Evolutionary conservation across 352 stramenopile genomes (phyloP).

Genomic region (Globisporangium uncinulatum): DNA sequence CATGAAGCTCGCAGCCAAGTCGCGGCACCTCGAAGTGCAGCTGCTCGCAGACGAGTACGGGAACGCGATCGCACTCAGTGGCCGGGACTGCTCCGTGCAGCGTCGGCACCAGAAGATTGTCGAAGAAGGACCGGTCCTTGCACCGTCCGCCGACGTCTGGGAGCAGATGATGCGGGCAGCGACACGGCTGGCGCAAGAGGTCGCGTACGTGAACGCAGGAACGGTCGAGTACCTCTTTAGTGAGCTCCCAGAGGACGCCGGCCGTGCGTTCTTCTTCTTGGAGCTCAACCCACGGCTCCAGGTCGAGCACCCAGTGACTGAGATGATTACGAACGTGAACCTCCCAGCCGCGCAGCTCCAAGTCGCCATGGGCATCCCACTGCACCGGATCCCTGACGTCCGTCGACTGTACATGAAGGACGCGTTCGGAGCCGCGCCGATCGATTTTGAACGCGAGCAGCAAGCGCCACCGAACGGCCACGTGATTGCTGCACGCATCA

Average conservation of each 20-base stretch:
- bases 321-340: slow-evolving; percentile 99
- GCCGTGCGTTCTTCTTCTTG: slow-evolving; percentile 98
- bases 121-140: slow-evolving; percentile 97
- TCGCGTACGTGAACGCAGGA: slow-evolving; percentile 98
- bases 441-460: slow-evolving; percentile 94
- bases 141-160: slow-evolving; percentile 93
- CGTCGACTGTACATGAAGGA: slow-evolving; percentile 96
- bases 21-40: slow-evolving; percentile 99
- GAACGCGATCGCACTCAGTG: slow-evolving; percentile 97
- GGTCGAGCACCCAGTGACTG: slow-evolving; percentile 98
- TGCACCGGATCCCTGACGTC: slow-evolving; percentile 98
- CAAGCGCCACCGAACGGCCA: slow-evolving; percentile 87
- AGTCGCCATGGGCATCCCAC: slow-evolving; percentile 98
- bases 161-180: slow-evolving; percentile 97
- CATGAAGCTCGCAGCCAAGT: slow-evolving; percentile 97
- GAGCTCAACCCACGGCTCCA: slow-evolving; percentile 99
- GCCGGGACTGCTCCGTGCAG: slow-evolving; percentile 99
- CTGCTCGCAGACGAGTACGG: slow-evolving; percentile 98
- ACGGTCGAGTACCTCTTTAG: slow-evolving; percentile 99
- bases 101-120: slow-evolving; percentile 99
- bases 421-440: slow-evolving; percentile 87
- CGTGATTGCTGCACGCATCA: slow-evolving; percentile 99
- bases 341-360: slow-evolving; percentile 96
- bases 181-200: slow-evolving; percentile 96
- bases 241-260: slow-evolving; percentile 86